Evolutionary conservation across 495 filamentous ascomycete genomes (phyloP), one percentile per base, ranked within the genome.

Genomic region (Xylaria nigripes): DNA sequence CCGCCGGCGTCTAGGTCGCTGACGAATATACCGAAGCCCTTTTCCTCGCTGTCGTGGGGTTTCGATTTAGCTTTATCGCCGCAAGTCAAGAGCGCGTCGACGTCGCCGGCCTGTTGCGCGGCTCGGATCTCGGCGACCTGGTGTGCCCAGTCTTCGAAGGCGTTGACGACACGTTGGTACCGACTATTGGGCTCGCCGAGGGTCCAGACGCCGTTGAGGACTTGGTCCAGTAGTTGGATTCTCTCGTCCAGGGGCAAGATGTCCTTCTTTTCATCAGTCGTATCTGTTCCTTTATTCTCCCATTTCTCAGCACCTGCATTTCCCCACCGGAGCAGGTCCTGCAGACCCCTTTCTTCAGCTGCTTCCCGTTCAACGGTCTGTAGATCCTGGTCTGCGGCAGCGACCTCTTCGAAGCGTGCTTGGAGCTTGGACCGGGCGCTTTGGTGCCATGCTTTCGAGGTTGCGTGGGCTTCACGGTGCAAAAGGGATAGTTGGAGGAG

Each of bases 401-500:
- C 67, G 5, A 79, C 60, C 13, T 56, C 55, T 8, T 65, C 59
- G 51, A 79, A 83, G 30, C 70, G 68, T 0, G 21, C 45, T 2
- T 65, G 61, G 6, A 82, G 62, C 30, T 66, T 68, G 29, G 54
- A 25, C 45, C 69, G 66, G 0, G 79, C 79, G 59, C 75, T 78
- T 1, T 51, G 65, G 45, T 69, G 65, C 79, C 79, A 84, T 43
- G 71, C 63, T 9, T 41, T 45, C 9, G 53, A 57, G 38, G 66
- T 65, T 10, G 34, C 50, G 7, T 55, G 51, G 15, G 74, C 73
- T 44, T 67, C 66, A 47, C 73, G 76, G 69, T 88, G 85, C 12
- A 90, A 70, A 9, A 91, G 71, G 61, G 82, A 81, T 5, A 91
- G 70, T 61, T 89, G 86, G 21, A 90, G 70, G 19, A 93, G 74